Base-by-base conservation (phyloP, 129 eudicot species). In the Logfia minima region DNA sequence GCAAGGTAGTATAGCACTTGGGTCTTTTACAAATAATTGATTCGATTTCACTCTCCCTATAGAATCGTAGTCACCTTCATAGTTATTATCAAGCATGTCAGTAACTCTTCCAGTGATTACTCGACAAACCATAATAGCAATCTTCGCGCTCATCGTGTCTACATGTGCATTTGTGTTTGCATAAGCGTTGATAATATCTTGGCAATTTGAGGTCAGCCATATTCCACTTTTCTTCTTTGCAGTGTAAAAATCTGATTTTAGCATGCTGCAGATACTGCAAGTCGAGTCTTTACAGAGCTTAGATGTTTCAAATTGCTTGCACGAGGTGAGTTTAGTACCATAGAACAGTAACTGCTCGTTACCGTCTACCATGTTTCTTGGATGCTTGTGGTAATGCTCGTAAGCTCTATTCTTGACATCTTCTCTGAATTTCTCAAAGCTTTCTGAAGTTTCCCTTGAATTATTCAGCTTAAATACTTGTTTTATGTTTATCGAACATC, bases 361-460 rank as follows among this genome's bases (percentile, higher is more conserved):
- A 24, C 91, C 86, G 28, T 86, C 91, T 32, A 84, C 88, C 55
- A 74, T 74, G 85, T 78, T 82, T 83, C 92, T 85, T 72, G 83
- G 87, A 75, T 85, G 77, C 65, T 75, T 87, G 59, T 63, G 55
- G 17, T 34, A 66, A 62, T 76, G 81, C 64, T 77, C 65, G 13
- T 48, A 53, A 32, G 87, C 77, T 83, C 65, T 75, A 45, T 74
- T 77, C 73, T 87, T 87, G 58, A 87, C 85, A 4, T 28, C 69
- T 37, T 80, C 84, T 79, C 87, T 75, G 69, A 76, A 85, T 28
- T 71, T 74, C 58, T 87, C 92, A 6, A 87, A 87, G 60, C 72
- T 80, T 74, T 87, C 92, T 1, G 79, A 72, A 60, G 80, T 74
- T 64, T 85, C 87, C 4, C 6, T 28, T 70, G 92, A 80, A 8